These are phyloP conservation scores for Termitomyces sp. DNA, from an alignment of 768 basidiomycete species.

Conservation along the genomic window DNA sequence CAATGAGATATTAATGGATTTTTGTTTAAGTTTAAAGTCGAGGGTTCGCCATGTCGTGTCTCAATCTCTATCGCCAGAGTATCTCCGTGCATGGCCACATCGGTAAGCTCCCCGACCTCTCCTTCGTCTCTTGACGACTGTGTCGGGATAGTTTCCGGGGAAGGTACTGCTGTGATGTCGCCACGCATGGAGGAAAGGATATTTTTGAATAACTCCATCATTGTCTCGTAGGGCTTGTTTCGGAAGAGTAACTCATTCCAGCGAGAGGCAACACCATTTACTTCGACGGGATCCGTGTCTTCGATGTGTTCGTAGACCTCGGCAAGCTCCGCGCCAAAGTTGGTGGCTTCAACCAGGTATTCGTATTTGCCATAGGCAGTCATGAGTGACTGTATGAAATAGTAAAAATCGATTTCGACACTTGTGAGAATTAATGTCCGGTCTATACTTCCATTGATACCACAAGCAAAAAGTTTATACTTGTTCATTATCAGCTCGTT, in stretches of 20 bases:
- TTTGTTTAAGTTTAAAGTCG: too few species aligned
- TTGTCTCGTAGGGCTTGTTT: background rate
- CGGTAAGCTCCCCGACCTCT: background rate
- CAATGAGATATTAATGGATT: too few species aligned
- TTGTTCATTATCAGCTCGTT: background rate
- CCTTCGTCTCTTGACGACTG: background rate
- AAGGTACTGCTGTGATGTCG: too few species aligned
- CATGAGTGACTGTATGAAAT: too few species aligned
- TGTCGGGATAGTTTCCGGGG: background rate
- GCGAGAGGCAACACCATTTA: background rate
- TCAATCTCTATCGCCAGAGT: too few species aligned
- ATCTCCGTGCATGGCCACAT: background rate
- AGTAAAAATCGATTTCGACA: too few species aligned
- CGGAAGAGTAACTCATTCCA: background rate
- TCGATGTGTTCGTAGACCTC: background rate
- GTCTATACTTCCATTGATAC: background rate
- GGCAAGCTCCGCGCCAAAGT: background rate
- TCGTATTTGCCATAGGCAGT: background rate
- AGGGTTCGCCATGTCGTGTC: too few species aligned
- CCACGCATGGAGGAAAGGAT: background rate
- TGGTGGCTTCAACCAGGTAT: background rate
- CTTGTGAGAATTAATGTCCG: too few species aligned
- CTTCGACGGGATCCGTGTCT: background rate
- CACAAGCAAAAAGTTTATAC: background rate
- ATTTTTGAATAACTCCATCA: background rate